Evolutionary conservation across 2,329 filamentous ascomycete genomes (phyloP).

Genomic region (Curvularia sp.): DNA sequence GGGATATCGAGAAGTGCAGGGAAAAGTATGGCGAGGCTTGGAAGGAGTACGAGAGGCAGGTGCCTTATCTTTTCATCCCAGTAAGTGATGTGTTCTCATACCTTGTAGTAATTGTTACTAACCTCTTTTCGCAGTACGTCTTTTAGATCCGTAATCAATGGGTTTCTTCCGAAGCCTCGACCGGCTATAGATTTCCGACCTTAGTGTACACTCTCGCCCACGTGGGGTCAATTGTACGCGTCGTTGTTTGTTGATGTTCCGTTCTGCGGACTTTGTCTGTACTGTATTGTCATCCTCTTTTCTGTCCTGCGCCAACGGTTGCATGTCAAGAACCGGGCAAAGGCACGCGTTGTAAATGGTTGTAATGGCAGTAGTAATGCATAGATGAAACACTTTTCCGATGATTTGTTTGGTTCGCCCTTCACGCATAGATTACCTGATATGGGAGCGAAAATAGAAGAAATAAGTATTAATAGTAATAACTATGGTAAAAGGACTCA

Average conservation of each 20-base stretch:
- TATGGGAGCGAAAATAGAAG: too few species aligned
- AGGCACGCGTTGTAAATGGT: conserved; percentile 21
- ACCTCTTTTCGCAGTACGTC: conserved; percentile 8
- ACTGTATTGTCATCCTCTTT: conserved; percentile 12
- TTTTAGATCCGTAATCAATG: neutral
- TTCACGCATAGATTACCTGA: neutral
- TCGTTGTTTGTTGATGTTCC: neutral
- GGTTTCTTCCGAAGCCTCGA: neutral
- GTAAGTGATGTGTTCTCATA: conserved; percentile 36
- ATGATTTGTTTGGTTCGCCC: neutral
- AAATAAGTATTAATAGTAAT: neutral
- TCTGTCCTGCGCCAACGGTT: conserved; percentile 12
- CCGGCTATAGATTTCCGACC: neutral
- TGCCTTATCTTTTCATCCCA: conserved; percentile 86
- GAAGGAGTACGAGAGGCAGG: conserved; percentile 78
- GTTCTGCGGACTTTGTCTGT: neutral
- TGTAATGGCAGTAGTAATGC: conserved; percentile 30
- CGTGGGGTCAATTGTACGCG: neutral
- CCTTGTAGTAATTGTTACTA: too few species aligned
- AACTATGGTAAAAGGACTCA: neutral
- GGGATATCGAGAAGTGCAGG: conserved; percentile 78
- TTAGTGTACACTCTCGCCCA: neutral
- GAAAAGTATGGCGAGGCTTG: conserved; percentile 83
- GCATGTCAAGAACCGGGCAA: conserved; percentile 1
- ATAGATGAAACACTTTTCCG: conserved; percentile 6